Evolutionary conservation across 2,329 filamentous ascomycete species (phyloP).

Genomic region (Claviceps sp.): DNA sequence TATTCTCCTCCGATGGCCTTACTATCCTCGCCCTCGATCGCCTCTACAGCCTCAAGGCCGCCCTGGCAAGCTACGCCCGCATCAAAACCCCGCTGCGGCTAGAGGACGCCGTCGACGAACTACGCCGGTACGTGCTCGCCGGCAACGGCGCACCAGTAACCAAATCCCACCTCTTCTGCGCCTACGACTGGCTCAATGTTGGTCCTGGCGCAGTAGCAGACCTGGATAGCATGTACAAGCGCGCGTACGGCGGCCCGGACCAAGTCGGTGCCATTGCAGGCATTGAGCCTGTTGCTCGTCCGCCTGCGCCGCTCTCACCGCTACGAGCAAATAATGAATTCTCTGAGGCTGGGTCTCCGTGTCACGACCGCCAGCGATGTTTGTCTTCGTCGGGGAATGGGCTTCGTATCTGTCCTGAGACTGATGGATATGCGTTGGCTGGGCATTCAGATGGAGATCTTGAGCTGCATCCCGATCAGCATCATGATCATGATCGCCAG

Average conservation of each 20-base stretch:
- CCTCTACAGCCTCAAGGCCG: slow-evolving; percentile 50
- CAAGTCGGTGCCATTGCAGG: slow-evolving; percentile 32
- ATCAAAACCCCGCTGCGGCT: slow-evolving; percentile 31
- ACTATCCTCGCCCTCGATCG: slow-evolving; percentile 47
- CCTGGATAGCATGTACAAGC: slow-evolving; percentile 42
- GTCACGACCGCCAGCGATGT: too few species aligned
- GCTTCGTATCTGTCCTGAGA: too few species aligned
- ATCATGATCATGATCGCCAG: too few species aligned
- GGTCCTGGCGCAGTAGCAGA: slow-evolving; percentile 35
- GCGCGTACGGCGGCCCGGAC: slow-evolving; percentile 38
- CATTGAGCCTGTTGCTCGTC: slow-evolving; percentile 9
- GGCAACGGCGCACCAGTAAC: slow-evolving; percentile 35
- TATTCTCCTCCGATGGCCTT: slow-evolving; percentile 47
- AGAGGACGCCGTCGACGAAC: slow-evolving; percentile 49
- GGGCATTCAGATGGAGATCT: too few species aligned
- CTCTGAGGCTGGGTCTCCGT: too few species aligned
- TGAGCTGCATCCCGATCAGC: too few species aligned
- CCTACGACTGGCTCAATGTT: slow-evolving; percentile 45
- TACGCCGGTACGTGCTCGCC: slow-evolving; percentile 44
- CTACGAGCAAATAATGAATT: neutral
- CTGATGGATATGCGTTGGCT: too few species aligned
- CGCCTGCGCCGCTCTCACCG: neutral
- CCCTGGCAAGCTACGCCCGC: slow-evolving; percentile 42
- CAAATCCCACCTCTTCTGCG: slow-evolving; percentile 36
- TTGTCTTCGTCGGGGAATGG: too few species aligned